phyloP scores from a whole-genome alignment of 768 basidiomycete genomes.

The Lactarius hengduanensis region DNA sequence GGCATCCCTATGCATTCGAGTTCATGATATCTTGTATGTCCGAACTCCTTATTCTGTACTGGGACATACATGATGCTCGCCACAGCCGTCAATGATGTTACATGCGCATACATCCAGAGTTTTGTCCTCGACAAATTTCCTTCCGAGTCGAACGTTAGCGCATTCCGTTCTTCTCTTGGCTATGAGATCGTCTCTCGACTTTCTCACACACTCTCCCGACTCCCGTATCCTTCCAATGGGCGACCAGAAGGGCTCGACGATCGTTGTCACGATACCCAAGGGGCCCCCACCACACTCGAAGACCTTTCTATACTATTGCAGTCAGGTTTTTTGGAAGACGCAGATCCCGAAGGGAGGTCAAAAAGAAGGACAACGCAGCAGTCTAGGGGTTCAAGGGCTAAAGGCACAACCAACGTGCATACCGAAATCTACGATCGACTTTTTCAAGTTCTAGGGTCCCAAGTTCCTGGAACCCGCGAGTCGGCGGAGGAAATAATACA shows the following conservation, averaged over 20 bases:
- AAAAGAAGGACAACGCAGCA: background rate
- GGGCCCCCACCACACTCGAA: slow-evolving; percentile 4
- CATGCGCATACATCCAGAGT: background rate
- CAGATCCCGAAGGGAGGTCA: background rate
- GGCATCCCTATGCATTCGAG: slow-evolving; percentile 14
- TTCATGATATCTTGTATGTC: slow-evolving; percentile 19
- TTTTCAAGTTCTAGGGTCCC: slow-evolving; percentile 6
- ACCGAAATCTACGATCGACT: slow-evolving; percentile 6
- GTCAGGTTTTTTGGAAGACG: slow-evolving; percentile 5
- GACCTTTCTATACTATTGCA: slow-evolving; percentile 10
- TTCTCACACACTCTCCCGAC: slow-evolving; percentile 1
- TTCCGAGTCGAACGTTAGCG: background rate
- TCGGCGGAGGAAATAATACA: background rate
- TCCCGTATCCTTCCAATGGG: slow-evolving; percentile 11
- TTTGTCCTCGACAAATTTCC: slow-evolving; percentile 8
- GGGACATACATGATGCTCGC: background rate
- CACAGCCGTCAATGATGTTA: slow-evolving; percentile 2
- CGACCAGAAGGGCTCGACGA: background rate
- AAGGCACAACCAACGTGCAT: background rate
- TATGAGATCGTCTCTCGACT: slow-evolving; percentile 15
- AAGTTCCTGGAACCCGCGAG: slow-evolving; percentile 5
- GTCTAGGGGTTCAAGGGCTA: background rate
- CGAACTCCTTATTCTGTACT: background rate
- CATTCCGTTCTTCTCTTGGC: background rate
- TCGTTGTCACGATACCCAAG: background rate